These are phyloP conservation scores for Sarocladiaceae sp. DNA, from an alignment of 2,329 filamentous ascomycete genomes.

Conservation along the genomic window DNA sequence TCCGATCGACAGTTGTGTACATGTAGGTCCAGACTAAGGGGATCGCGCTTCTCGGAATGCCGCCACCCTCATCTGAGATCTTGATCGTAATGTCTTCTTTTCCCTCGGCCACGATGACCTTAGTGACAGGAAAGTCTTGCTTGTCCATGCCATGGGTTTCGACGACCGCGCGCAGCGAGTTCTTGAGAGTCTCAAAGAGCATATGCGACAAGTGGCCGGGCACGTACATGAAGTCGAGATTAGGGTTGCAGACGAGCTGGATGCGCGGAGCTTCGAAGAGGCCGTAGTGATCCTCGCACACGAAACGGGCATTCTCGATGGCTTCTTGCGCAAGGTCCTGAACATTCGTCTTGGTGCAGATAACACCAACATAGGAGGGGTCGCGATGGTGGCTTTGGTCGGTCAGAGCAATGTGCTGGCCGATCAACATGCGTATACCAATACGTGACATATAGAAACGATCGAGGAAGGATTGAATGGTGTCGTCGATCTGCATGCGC, in stretches of 20 bases:
- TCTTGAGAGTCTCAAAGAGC: slow-evolving; percentile 99
- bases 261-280: slow-evolving; percentile 95
- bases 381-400: slow-evolving; percentile 87
- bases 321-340: slow-evolving; percentile 91
- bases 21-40: slow-evolving; percentile 99
- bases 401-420: slow-evolving; percentile 94
- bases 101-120: slow-evolving; percentile 95
- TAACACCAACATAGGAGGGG: slow-evolving; percentile 94
- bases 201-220: slow-evolving; percentile 98
- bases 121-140: slow-evolving; percentile 92
- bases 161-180: slow-evolving; percentile 92
- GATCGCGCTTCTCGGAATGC: slow-evolving; percentile 87
- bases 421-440: slow-evolving; percentile 97
- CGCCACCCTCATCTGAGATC: slow-evolving; percentile 92
- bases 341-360: slow-evolving; percentile 98
- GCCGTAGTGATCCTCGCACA: slow-evolving; percentile 97
- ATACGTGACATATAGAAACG: slow-evolving; percentile 99
- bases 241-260: slow-evolving; percentile 89
- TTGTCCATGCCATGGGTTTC: slow-evolving; percentile 93
- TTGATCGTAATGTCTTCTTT: slow-evolving; percentile 99
- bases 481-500: slow-evolving; percentile 96
- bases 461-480: slow-evolving; percentile 95
- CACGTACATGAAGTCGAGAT: slow-evolving; percentile 98
- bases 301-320: slow-evolving; percentile 97
- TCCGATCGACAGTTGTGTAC: slow-evolving; percentile 98